These are phyloP conservation scores for Forsythia suspensa DNA, from an alignment of 257 asterid genomes.

Conservation along the genomic window DNA sequence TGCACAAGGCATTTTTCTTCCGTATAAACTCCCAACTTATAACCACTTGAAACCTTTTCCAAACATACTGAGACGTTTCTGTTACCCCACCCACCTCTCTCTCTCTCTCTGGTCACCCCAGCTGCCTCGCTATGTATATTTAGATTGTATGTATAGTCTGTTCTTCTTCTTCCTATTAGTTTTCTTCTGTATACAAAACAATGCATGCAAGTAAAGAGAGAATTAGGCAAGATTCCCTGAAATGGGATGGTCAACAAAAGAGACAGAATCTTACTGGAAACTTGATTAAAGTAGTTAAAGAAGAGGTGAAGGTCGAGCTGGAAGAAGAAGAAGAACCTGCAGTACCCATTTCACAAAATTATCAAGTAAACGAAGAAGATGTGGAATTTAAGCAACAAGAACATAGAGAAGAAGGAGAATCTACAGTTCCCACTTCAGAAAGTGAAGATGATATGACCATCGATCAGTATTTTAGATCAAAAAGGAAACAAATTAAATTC, in stretches of 20 bases:
- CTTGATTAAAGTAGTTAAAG: background rate
- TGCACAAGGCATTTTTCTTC: no score
- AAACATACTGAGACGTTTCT: no score
- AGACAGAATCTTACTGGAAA: background rate
- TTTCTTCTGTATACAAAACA: no score
- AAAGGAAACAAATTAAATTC: background rate
- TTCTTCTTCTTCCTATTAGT: background rate
- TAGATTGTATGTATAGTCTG: no score
- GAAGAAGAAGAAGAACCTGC: background rate
- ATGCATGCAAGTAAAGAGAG: background rate
- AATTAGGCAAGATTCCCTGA: background rate
- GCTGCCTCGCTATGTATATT: no score
- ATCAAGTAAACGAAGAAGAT: background rate
- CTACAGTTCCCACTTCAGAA: background rate
- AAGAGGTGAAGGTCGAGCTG: background rate
- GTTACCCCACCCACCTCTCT: no score
- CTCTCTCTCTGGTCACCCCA: no score
- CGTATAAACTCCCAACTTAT: no score
- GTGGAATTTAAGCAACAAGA: no score
- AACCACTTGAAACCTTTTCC: no score
- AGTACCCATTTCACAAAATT: background rate
- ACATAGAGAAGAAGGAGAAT: background rate
- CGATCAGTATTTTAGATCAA: background rate
- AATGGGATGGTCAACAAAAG: background rate
- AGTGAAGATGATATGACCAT: conserved; percentile 4